Conservation (phyloP, 2,329 filamentous ascomycete species). For the Aspergillus jensenii region DNA sequence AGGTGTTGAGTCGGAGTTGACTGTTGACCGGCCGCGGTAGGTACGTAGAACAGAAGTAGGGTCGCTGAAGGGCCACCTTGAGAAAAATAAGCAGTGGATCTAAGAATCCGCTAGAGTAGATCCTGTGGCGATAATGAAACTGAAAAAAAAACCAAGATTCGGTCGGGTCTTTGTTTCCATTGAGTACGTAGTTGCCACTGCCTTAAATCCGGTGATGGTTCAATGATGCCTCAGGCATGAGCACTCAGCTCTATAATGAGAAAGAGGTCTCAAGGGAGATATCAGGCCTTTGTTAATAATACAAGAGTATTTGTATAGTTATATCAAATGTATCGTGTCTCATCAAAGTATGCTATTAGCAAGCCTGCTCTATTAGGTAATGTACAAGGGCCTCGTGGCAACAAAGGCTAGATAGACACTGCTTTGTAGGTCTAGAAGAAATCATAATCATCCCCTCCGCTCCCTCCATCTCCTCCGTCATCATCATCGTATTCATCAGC, state of each 20-base stretch:
- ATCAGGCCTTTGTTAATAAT: not conserved
- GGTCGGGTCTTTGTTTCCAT: not conserved
- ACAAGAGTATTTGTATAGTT: not conserved
- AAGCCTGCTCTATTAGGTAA: not conserved
- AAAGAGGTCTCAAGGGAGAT: no score
- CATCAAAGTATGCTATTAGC: not conserved
- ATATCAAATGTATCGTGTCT: not conserved
- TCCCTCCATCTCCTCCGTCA: slow-evolving; percentile 25
- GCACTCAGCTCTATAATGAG: not conserved
- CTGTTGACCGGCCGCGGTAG: not conserved
- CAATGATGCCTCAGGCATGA: slow-evolving; percentile 14
- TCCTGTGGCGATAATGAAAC: not conserved
- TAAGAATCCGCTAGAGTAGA: not conserved
- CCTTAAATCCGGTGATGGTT: not conserved
- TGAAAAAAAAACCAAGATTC: not conserved
- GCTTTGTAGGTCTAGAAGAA: not conserved
- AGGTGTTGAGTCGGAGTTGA: not conserved
- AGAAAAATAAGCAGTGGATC: not conserved
- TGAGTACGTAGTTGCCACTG: not conserved
- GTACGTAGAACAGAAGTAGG: not conserved
- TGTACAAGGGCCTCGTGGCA: not conserved
- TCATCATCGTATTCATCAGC: slow-evolving; percentile 17
- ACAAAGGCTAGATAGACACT: not conserved
- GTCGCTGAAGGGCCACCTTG: not conserved
- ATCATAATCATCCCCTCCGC: slow-evolving; percentile 29